A percentile compares a stretch with the other conserved stretches of the same genome.
phyloP scores from a whole-genome alignment of 331 rosid genomes.

The Ulmus americana region DNA sequence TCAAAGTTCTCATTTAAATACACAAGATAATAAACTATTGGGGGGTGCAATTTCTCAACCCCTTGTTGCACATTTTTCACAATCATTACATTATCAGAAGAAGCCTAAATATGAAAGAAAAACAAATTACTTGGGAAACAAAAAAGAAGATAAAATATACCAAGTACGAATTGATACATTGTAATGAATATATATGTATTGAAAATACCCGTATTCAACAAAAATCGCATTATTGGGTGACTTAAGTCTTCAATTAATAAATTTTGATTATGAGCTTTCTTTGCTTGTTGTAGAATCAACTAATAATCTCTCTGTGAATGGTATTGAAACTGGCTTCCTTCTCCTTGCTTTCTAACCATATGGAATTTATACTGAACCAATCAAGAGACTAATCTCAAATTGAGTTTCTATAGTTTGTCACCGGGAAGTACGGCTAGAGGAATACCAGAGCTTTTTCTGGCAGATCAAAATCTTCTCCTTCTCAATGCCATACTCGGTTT shows the following conservation, averaged over 20 bases:
- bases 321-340: conserved; percentile 35
- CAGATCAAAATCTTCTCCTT: conserved; percentile 83
- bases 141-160: neutral
- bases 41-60: neutral
- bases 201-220: conserved; percentile 31
- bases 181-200: conserved; percentile 46
- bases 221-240: conserved; percentile 49
- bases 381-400: conserved; percentile 19
- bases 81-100: conserved; percentile 2
- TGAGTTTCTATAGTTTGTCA: conserved; percentile 31
- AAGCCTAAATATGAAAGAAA: neutral
- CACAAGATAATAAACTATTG: conserved; percentile 3
- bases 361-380: conserved; percentile 30
- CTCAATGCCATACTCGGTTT: conserved; percentile 56
- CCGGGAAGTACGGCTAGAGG: conserved; percentile 53
- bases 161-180: conserved; percentile 29
- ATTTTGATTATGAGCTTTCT: conserved; percentile 26
- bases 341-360: conserved; percentile 15
- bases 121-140: neutral
- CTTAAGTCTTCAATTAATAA: conserved; percentile 30
- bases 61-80: conserved; percentile 2
- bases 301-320: conserved; percentile 34
- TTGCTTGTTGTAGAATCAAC: conserved; percentile 27
- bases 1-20: neutral
- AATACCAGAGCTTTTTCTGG: conserved; percentile 80